phyloP scores from a whole-genome alignment of 2,329 filamentous ascomycete genomes.

The Claviceps capensis region DNA sequence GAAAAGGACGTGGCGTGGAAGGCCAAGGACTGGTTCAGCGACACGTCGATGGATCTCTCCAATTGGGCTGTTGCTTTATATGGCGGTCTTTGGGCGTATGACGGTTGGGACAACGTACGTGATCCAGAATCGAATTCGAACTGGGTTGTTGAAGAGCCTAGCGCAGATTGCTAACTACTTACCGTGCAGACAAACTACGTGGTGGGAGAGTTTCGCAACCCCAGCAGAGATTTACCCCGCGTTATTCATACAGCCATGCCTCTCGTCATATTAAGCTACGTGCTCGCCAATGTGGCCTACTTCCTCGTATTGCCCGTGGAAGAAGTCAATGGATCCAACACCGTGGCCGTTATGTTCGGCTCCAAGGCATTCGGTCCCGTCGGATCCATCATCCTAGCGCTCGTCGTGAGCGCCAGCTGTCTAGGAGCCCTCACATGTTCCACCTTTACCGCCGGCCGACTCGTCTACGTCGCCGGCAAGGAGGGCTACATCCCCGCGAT shows the following conservation, averaged over 20 bases:
- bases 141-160: no score
- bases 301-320: conserved; percentile 79
- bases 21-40: conserved; percentile 72
- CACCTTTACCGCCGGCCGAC: conserved; percentile 80
- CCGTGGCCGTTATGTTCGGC: conserved; percentile 90
- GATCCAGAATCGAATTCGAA: background rate
- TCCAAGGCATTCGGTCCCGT: conserved; percentile 74
- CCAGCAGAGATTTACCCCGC: conserved; percentile 74
- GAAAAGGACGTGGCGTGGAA: conserved; percentile 77
- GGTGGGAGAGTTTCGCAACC: conserved; percentile 90
- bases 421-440: conserved; percentile 91
- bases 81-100: conserved; percentile 92
- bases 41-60: conserved; percentile 65
- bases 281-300: conserved; percentile 85
- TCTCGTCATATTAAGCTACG: conserved; percentile 77
- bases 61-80: conserved; percentile 92
- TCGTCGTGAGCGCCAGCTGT: conserved; percentile 83
- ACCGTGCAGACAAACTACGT: conserved; percentile 80
- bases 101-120: conserved; percentile 95
- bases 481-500: conserved; percentile 81
- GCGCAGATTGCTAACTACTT: background rate
- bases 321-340: conserved; percentile 77
- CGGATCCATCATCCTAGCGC: conserved; percentile 70
- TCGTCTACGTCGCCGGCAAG: conserved; percentile 88
- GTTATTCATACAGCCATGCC: conserved; percentile 97